Base-by-base conservation (phyloP, 1,284 basidiomycete genomes). In the Ganoderma leucocontextum region DNA sequence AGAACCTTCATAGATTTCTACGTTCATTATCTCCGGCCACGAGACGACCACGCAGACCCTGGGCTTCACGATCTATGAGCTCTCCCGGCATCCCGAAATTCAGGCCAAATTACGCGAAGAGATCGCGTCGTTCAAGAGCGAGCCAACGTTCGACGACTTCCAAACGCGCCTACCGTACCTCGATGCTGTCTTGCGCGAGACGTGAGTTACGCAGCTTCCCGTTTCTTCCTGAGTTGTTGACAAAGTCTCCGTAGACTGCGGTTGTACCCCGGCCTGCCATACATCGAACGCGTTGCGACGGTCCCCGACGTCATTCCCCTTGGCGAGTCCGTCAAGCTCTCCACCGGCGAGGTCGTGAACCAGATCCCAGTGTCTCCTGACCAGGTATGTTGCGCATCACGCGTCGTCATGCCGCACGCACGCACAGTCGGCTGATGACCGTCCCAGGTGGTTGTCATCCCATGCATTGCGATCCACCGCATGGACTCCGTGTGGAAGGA, bases 141-240 rank as follows among this genome's bases (percentile, higher is more conserved):
- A 80, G 59, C 75, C 78, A 2, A 76, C 74, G 13, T 78, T 76
- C 62, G 79, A 79, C 19, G 76, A 80, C 59, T 72, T 76, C 62
- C 72, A 72, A 66, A 72, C 60, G 29, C 75, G 73, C 29, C 70
- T 79, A 35, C 77, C 76, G 1, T 77, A 75, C 64, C 71, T 80
- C 10, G 78, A 78, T 47, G 77, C 77, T 7, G 77, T 80, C 29
- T 59, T 75, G 60, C 77, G 77, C 59, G 63, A 70, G 62, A 63
- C 57, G 68, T 71, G 41, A 52, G 63, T 59, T n/a, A n/a, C 19
- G 19, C 15, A 57, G 17, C 19, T 33, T 25, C 10, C 19, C 19
- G 29, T 8, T 33, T 2, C 2, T 25, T 42, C 0, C 4, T 22
- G 19, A 10, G 1, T 25, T 29, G 25, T 29, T n/a, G 17, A 22